Base-by-base conservation (phyloP, 805 yeast species). In the Ogataea angusta region DNA sequence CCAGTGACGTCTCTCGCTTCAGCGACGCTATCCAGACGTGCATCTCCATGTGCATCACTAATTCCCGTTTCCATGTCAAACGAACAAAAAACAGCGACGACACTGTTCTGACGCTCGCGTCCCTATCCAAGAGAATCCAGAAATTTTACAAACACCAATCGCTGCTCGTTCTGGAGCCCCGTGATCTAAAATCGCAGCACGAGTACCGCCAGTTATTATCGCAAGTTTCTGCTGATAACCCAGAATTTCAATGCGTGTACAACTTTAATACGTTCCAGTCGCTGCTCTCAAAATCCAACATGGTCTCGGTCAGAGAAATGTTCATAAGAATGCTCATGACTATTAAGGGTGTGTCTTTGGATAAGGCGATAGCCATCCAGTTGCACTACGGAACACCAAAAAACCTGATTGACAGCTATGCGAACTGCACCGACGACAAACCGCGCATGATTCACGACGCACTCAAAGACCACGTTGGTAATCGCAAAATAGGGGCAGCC, bases 301-400 rank as follows among this genome's bases (percentile, higher is more conserved):
- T 82, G 68, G 68, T 75, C 54, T 85, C 95, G 0, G 78, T 87
- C 0, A 78, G 78, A 33, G 96, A 91, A 47, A 64, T 87, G 52
- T 91, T 80, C 51, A 64, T 88, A 2, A 69, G 76, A 32, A 79
- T 88, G 82, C 70, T 93, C 16, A 78, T 89, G 83, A 76, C 89
- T 3, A 73, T 85, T 2, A 73, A 76, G 45, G 99, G 98, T 0
- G 70, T 93, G 1, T 78, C 95, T 0, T 63, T 86, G 22, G 97
- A 91, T 47, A 88, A 85, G 57, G 99, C 99, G 0, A 56, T 78
- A 8, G 77, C 78, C 6, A 79, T 93, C 8, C 97, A 90, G 61
- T 67, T 68, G 14, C 58, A 70, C 30, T 93, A 70, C 55, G 78
- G 79, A 2, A 90, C 97, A 0, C 93, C 97, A 0, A 64, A 66